Base-by-base conservation (phyloP, 768 basidiomycete genomes). In the Russula earlei region DNA sequence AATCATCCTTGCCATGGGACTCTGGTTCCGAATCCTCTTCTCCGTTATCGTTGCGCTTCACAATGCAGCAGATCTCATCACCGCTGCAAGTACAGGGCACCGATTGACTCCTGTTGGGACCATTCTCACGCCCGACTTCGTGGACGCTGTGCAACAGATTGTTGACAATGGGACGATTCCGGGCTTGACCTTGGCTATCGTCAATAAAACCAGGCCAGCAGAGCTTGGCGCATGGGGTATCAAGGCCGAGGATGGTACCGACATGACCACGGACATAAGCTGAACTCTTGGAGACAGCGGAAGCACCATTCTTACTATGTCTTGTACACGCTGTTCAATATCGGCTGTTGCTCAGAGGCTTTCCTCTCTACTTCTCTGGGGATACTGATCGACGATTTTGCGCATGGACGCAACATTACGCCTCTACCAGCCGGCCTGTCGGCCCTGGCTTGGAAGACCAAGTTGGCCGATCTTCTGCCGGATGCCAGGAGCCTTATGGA, bases 351-450 rank as follows among this genome's bases (percentile, higher is more conserved):
- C 25, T 73, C 71, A 8, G 72, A 76, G 44, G 71, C 71, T 4
- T 76, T 76, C 63, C 64, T 74, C 6, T 64, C 67, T 2, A 68
- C 67, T 0, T 67, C 73, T 1, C 47, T 76, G 1, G 74, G 76
- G 4, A 68, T 77, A 14, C 66, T 76, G 22, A 71, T 75, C 45
- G 70, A 74, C 27, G 74, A 75, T 58, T 75, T 71, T 59, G 66
- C 65, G 14, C 55, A 64, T 12, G 68, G 72, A 4, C 64, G 61
- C 22, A 75, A 74, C 40, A 56, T 60, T 5, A 70, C 74, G 0
- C 64, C 65, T 7, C 66, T 76, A 2, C 74, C 74, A 0, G 19
- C 54, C 0, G 61, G 62, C 6, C 19, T 74, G 19, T 53, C 53
- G 1, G 62, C 68, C 48, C 54, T 76, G 12, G 66, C 60, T 4